These are phyloP conservation scores for Endocarpon pusillum DNA, from an alignment of 495 filamentous ascomycete species.

Conservation along the genomic window DNA sequence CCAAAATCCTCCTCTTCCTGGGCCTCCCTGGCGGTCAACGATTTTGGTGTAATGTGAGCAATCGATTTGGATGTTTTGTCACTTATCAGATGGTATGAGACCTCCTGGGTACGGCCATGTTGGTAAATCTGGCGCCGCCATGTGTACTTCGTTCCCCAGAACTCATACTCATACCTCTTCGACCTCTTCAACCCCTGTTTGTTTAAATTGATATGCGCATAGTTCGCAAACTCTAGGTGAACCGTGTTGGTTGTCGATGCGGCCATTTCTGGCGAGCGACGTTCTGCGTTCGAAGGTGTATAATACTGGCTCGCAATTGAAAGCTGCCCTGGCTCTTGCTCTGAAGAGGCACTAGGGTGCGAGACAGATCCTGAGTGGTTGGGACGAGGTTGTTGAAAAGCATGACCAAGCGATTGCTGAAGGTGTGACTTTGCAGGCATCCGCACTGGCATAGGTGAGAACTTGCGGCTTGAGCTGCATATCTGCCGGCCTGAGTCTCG, in stretches of 20 bases:
- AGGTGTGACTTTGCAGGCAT: too few relatives aligned
- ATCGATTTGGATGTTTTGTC: constrained; percentile 43
- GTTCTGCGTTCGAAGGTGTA: constrained; percentile 14
- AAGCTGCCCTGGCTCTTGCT: constrained; percentile 43
- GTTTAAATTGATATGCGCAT: constrained; percentile 76
- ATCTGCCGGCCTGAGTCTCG: constrained; percentile 87
- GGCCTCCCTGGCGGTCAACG: constrained; percentile 48
- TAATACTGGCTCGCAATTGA: constrained; percentile 18
- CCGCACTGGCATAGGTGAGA: constrained; percentile 34
- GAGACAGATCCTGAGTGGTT: constrained; percentile 29
- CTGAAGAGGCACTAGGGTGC: constrained; percentile 12
- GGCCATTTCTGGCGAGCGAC: too few relatives aligned
- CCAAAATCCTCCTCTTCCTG: constrained; percentile 61
- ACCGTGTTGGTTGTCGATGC: constrained; percentile 69
- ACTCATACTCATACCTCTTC: constrained; percentile 80
- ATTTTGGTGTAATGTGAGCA: constrained; percentile 75
- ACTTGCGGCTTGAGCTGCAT: constrained; percentile 67
- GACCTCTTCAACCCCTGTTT: constrained; percentile 49
- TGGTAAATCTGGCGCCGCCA: constrained; percentile 64
- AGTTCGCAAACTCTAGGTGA: constrained; percentile 91
- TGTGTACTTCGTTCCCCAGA: constrained; percentile 73
- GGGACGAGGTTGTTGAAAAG: constrained; percentile 48
- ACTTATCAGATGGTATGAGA: constrained; percentile 65
- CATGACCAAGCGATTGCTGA: constrained; percentile 57
- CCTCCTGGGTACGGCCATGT: constrained; percentile 37